phyloP scores from a whole-genome alignment of 495 filamentous ascomycete genomes.

The Sphaerosporella brunnea region DNA sequence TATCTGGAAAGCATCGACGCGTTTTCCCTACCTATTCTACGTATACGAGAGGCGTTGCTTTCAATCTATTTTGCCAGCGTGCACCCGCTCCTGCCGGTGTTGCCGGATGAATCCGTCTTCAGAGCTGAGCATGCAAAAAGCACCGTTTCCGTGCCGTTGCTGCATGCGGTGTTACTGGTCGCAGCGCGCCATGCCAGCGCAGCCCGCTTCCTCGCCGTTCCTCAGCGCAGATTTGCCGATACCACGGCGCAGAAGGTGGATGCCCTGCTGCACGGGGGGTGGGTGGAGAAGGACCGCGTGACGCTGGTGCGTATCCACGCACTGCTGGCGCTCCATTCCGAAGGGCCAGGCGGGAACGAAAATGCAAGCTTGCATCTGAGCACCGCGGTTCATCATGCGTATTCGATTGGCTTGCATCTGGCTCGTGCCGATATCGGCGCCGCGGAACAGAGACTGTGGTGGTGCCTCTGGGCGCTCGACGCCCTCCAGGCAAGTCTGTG shows the following conservation, averaged over 20 bases:
- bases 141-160: constrained; percentile 21
- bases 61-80: constrained; percentile 13
- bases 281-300: constrained; percentile 31
- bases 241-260: constrained; percentile 26
- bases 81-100: constrained; percentile 25
- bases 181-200: constrained; percentile 32
- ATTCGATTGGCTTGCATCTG: constrained; percentile 21
- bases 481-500: constrained; percentile 21
- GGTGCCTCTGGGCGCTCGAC: constrained; percentile 21
- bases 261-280: constrained; percentile 28
- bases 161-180: constrained; percentile 33
- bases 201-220: constrained; percentile 26
- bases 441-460: constrained; percentile 17
- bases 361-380: constrained; percentile 32
- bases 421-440: constrained; percentile 1
- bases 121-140: constrained; percentile 18
- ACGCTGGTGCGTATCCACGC: constrained; percentile 33
- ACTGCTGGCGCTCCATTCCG: constrained; percentile 33
- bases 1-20: constrained; percentile 11
- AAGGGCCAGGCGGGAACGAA: constrained; percentile 33
- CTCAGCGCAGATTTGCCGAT: constrained; percentile 29
- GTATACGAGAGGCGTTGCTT: constrained; percentile 11
- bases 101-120: constrained; percentile 28
- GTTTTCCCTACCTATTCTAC: constrained; percentile 13
- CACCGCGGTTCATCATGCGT: constrained; percentile 29